Evolutionary conservation across 148 eudicot genomes (phyloP).

Genomic region (Cornus kousa): DNA sequence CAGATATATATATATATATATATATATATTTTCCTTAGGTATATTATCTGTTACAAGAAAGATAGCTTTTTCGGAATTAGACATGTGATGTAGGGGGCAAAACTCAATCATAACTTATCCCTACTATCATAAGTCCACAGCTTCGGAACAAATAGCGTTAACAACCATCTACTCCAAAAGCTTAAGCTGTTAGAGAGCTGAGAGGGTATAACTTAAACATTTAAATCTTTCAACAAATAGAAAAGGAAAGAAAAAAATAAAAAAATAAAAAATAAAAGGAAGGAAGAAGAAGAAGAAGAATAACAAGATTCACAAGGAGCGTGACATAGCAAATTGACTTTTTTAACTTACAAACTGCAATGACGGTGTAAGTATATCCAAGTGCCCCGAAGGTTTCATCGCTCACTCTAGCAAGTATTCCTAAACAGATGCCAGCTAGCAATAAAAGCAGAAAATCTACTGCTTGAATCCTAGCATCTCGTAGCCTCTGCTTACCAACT

Average conservation of each 20-base stretch:
- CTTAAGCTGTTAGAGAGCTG: no score
- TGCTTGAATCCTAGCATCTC: constrained; percentile 78
- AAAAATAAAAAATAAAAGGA: no score
- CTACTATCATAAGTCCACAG: background rate
- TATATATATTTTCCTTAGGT: no score
- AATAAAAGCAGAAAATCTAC: constrained; percentile 86
- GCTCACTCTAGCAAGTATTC: constrained; percentile 88
- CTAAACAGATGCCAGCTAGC: constrained; percentile 85
- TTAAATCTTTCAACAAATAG: no score
- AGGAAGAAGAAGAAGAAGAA: background rate
- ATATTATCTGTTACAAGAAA: no score
- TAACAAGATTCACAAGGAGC: background rate
- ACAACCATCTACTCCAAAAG: no score
- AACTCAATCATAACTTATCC: background rate
- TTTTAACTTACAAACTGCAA: constrained; percentile 81
- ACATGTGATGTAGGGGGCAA: background rate
- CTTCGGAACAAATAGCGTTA: background rate
- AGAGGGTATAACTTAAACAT: no score
- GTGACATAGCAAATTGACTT: background rate
- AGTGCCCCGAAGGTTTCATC: constrained; percentile 84
- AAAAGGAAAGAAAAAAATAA: no score
- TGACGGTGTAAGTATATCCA: constrained; percentile 88
- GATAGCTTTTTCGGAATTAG: background rate
- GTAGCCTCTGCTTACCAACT: constrained; percentile 74
- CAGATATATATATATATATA: no score